Evolutionary conservation across 495 filamentous ascomycete species (phyloP).

Genomic region (Parathielavia hyrcaniae): DNA sequence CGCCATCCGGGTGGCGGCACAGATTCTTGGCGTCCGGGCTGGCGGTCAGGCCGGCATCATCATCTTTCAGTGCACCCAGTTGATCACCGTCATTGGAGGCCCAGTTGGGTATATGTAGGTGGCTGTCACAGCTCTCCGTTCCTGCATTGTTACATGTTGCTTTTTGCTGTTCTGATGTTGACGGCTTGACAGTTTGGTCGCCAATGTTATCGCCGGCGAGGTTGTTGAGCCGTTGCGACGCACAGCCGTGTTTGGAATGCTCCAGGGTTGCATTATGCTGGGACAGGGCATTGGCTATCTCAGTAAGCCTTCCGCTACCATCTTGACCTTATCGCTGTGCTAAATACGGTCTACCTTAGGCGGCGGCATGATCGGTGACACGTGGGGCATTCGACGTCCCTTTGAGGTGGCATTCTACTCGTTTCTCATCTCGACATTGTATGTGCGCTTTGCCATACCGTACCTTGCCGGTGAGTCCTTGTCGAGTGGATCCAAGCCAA

Average conservation of each 20-base stretch:
- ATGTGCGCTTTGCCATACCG: constrained; percentile 36
- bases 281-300: constrained; percentile 50
- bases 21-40: constrained; percentile 48
- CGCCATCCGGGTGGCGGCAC: constrained; percentile 47
- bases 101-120: constrained; percentile 50
- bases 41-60: constrained; percentile 48
- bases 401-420: constrained; percentile 48
- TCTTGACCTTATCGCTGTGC: neutral
- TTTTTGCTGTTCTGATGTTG: neutral
- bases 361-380: constrained; percentile 49
- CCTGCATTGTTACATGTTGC: neutral
- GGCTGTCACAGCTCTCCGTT: neutral
- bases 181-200: constrained; percentile 34
- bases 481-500: constrained; percentile 29
- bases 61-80: constrained; percentile 51
- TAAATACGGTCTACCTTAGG: constrained; percentile 23
- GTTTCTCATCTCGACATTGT: constrained; percentile 40
- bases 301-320: constrained; percentile 25
- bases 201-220: constrained; percentile 51
- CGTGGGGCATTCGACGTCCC: constrained; percentile 45
- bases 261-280: constrained; percentile 52
- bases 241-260: constrained; percentile 48
- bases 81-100: constrained; percentile 52
- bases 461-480: constrained; percentile 36
- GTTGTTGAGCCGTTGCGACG: constrained; percentile 43